These are phyloP conservation scores for Epichloe aotearoae DNA, from an alignment of 2,329 filamentous ascomycete genomes.

Conservation along the genomic window DNA sequence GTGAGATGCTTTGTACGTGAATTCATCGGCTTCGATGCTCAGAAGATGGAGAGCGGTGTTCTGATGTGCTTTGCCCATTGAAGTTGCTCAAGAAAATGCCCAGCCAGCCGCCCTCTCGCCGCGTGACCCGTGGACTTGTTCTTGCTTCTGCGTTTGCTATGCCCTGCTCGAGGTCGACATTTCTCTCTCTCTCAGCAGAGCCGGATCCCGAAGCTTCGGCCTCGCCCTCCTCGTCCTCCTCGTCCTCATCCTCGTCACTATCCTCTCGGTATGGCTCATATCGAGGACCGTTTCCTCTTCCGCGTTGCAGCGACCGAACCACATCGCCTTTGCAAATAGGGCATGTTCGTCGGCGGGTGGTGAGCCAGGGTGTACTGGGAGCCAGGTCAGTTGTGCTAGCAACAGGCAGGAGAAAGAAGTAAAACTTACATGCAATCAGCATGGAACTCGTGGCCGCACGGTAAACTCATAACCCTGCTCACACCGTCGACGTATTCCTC, in stretches of 20 bases:
- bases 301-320: slow-evolving; percentile 52
- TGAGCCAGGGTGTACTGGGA: slow-evolving; percentile 83
- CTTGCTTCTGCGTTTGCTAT: slow-evolving; percentile 12
- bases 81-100: slow-evolving; percentile 22
- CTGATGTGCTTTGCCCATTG: slow-evolving; percentile 7
- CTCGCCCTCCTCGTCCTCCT: slow-evolving; percentile 8
- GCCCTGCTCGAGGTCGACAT: slow-evolving; percentile 32
- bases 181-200: slow-evolving; percentile 17
- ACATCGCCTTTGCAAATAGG: slow-evolving; percentile 98
- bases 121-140: slow-evolving; percentile 8
- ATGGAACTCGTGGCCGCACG: slow-evolving; percentile 96
- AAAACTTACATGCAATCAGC: slow-evolving; percentile 88
- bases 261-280: slow-evolving; percentile 45
- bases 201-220: slow-evolving; percentile 22
- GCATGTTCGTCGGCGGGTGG: slow-evolving; percentile 88
- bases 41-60: slow-evolving; percentile 11
- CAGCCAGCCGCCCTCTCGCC: slow-evolving; percentile 24
- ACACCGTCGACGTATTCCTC: slow-evolving; percentile 95
- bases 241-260: slow-evolving; percentile 29
- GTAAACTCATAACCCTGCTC: slow-evolving; percentile 89
- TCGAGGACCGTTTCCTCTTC: slow-evolving; percentile 35
- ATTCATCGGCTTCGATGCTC: slow-evolving; percentile 11
- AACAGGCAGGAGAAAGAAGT: too few species aligned
- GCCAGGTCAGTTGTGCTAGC: background rate
- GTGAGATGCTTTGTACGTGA: background rate